Conservation (phyloP, 148 eudicot genomes). For the Rhododendron williamsianum region DNA sequence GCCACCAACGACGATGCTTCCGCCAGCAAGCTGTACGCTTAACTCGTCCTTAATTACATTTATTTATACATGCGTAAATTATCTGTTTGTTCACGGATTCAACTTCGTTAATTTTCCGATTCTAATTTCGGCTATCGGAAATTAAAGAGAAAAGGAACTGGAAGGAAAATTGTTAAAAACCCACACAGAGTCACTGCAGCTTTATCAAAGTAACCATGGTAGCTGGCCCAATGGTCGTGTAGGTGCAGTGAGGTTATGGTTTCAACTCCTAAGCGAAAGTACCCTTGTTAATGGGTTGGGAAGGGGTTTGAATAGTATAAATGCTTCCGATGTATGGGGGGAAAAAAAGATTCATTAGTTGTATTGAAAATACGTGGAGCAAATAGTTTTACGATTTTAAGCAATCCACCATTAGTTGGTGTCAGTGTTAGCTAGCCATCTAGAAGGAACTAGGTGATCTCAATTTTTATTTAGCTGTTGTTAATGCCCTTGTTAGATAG, state of each 20-base stretch:
- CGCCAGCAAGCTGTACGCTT: conserved; percentile 76
- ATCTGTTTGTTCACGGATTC: background rate
- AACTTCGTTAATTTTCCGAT: background rate
- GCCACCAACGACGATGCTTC: conserved; percentile 98
- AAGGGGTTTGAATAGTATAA: background rate
- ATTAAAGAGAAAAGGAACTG: background rate
- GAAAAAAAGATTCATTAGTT: background rate
- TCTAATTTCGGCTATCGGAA: background rate
- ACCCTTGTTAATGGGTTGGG: background rate
- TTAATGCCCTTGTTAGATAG: background rate
- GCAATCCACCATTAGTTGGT: background rate
- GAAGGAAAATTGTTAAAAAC: background rate
- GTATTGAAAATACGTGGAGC: background rate
- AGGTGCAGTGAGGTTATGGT: background rate
- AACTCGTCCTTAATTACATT: background rate
- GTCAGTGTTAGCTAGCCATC: background rate
- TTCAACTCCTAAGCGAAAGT: background rate
- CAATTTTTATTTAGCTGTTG: background rate
- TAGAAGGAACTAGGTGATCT: background rate
- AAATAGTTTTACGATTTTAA: background rate
- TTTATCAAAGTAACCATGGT: background rate
- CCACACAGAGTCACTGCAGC: background rate
- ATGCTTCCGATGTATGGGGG: background rate
- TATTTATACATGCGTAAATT: background rate
- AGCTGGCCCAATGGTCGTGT: background rate